A percentile compares a stretch with the other conserved stretches of the same genome.
phyloP scores from a whole-genome alignment of 768 basidiomycete species.

The Coprinopsis marcescibilis region DNA sequence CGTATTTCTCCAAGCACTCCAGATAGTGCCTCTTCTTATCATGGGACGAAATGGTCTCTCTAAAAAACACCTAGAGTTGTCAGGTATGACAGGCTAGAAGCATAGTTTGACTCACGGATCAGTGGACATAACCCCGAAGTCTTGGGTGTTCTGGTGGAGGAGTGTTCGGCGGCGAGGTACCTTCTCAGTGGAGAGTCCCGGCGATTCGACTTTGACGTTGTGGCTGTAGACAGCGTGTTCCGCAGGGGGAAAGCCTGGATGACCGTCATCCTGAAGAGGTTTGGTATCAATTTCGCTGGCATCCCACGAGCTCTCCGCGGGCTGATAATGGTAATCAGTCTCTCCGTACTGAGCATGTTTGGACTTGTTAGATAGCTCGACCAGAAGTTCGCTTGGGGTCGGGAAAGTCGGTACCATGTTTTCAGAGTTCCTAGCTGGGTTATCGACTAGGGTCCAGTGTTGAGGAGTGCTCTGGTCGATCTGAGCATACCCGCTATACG shows the following conservation, averaged over 20 bases:
- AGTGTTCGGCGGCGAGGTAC: too few species aligned
- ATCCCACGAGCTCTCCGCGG: too few species aligned
- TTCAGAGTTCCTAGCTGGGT: background rate
- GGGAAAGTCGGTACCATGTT: conserved; percentile 38
- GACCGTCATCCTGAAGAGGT: too few species aligned
- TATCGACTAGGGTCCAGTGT: background rate
- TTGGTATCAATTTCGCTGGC: too few species aligned
- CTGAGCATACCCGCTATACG: background rate
- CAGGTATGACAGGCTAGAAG: conserved; percentile 1
- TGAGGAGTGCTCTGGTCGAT: background rate
- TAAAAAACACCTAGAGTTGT: too few species aligned
- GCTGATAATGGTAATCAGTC: conserved; percentile 1
- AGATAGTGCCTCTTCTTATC: conserved; percentile 74
- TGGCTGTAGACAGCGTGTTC: conserved; percentile 53
- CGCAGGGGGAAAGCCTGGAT: too few species aligned
- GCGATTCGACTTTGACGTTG: conserved; percentile 51
- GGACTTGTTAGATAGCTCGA: conserved; percentile 29
- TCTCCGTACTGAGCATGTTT: background rate
- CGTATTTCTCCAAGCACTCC: conserved; percentile 68
- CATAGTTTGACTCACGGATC: conserved; percentile 45
- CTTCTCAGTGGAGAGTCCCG: too few species aligned
- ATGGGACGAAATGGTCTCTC: conserved; percentile 72
- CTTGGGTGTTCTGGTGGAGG: too few species aligned
- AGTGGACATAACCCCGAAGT: conserved; percentile 43
- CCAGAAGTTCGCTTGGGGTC: conserved; percentile 60